Evolutionary conservation across 2,329 filamentous ascomycete genomes (phyloP).

Genomic region (Venturia effusa): DNA sequence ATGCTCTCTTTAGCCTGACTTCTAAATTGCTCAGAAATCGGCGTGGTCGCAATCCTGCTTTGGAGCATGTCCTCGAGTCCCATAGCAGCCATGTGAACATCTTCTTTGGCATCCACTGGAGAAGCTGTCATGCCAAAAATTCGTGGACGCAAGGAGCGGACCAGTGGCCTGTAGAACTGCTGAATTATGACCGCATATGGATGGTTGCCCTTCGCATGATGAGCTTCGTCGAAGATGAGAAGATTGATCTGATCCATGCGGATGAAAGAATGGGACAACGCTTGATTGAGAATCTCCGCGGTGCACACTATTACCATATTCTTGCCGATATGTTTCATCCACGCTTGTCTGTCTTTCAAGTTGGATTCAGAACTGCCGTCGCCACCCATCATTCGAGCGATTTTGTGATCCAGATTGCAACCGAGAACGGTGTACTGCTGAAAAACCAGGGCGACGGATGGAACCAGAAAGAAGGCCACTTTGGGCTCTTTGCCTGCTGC

Average conservation of each 20-base stretch:
- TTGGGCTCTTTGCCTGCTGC: slow-evolving; percentile 47
- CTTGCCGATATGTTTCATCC: slow-evolving; percentile 45
- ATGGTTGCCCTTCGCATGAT: slow-evolving; percentile 91
- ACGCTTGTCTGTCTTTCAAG: slow-evolving; percentile 49
- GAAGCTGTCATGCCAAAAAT: slow-evolving; percentile 97
- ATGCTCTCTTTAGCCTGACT: slow-evolving; percentile 49
- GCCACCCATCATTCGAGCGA: slow-evolving; percentile 51
- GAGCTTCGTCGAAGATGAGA: slow-evolving; percentile 89
- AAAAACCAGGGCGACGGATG: slow-evolving; percentile 80
- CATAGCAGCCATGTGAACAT: slow-evolving; percentile 56
- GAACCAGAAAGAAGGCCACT: slow-evolving; percentile 77
- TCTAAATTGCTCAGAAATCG: slow-evolving; percentile 49
- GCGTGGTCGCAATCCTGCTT: slow-evolving; percentile 65
- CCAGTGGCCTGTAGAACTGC: slow-evolving; percentile 59
- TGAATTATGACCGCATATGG: slow-evolving; percentile 83
- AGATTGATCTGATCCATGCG: slow-evolving; percentile 76
- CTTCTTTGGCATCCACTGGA: slow-evolving; percentile 71
- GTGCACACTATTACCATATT: slow-evolving; percentile 89
- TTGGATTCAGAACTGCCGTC: slow-evolving; percentile 28
- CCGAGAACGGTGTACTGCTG: slow-evolving; percentile 79
- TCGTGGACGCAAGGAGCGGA: slow-evolving; percentile 47
- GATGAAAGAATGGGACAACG: slow-evolving; percentile 68
- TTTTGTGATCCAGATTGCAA: slow-evolving; percentile 66
- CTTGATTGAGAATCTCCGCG: slow-evolving; percentile 72
- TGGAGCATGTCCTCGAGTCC: slow-evolving; percentile 70